These are phyloP conservation scores for Amaranthus tricolor DNA, from an alignment of 179 eudicot species.

Conservation along the genomic window DNA sequence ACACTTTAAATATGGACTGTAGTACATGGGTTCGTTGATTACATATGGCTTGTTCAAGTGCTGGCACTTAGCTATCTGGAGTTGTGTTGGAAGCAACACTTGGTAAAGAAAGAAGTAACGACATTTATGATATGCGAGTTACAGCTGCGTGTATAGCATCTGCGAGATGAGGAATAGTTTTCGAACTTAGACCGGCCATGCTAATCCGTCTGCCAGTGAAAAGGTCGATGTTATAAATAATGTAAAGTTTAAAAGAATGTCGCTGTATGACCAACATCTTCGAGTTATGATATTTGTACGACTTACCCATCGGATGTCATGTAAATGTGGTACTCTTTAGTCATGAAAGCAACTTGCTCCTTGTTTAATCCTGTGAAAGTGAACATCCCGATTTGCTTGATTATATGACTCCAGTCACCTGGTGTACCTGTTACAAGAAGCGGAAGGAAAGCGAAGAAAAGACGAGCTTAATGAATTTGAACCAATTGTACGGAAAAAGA, in stretches of 20 bases:
- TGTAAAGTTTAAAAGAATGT: not conserved
- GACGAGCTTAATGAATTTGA: not conserved
- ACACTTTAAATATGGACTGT: too few relatives aligned
- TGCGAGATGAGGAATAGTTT: constrained; percentile 85
- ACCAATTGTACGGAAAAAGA: not conserved
- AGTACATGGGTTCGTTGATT: not conserved
- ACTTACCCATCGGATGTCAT: constrained; percentile 97
- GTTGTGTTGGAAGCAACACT: not conserved
- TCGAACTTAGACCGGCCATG: constrained; percentile 95
- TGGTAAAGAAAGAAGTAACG: not conserved
- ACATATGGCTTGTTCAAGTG: not conserved
- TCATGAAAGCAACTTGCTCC: constrained; percentile 92
- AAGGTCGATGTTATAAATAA: not conserved
- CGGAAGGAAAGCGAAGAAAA: not conserved
- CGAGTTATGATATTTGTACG: constrained; percentile 1
- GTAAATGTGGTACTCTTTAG: constrained; percentile 91
- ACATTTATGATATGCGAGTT: constrained; percentile 35
- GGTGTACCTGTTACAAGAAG: constrained; percentile 64
- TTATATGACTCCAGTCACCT: constrained; percentile 97
- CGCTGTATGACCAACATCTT: not conserved
- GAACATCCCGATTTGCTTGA: constrained; percentile 98
- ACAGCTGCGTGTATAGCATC: constrained; percentile 96
- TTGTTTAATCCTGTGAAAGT: constrained; percentile 93
- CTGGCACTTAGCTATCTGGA: not conserved
- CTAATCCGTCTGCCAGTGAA: constrained; percentile 75